Conservation (phyloP, 2,329 filamentous ascomycete genomes). For the Verticillium klebahnii region DNA sequence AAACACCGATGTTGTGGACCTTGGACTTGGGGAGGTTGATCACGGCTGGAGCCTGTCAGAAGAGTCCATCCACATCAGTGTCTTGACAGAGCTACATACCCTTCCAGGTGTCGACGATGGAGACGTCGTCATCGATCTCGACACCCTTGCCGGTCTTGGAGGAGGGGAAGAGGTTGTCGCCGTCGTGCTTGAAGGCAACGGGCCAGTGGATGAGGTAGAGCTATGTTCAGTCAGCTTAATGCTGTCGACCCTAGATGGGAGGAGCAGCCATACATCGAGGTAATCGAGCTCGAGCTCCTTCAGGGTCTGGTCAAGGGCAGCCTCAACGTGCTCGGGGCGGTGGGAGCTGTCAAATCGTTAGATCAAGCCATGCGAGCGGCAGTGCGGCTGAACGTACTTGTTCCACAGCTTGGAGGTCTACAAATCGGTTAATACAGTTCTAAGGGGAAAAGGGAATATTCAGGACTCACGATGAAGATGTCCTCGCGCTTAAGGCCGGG, state of each 20-base stretch:
- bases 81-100: constrained; percentile 14
- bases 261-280: constrained; percentile 36
- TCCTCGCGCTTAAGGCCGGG: constrained; percentile 49
- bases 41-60: constrained; percentile 27
- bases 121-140: constrained; percentile 27
- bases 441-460: too few relatives aligned
- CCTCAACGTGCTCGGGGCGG: constrained; percentile 54
- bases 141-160: constrained; percentile 26
- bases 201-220: constrained; percentile 64
- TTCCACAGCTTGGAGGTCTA: constrained; percentile 62
- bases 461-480: constrained; percentile 40
- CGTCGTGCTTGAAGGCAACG: constrained; percentile 33
- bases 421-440: background rate
- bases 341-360: constrained; percentile 40
- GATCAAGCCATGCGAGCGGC: background rate
- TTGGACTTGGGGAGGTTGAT: constrained; percentile 57
- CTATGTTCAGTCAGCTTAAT: constrained; percentile 14
- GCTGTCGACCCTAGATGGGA: background rate
- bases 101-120: constrained; percentile 40
- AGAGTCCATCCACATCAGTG: background rate
- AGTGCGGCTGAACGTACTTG: constrained; percentile 30
- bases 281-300: constrained; percentile 53
- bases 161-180: constrained; percentile 37
- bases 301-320: constrained; percentile 51
- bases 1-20: constrained; percentile 65